These are phyloP conservation scores for Aquilaria sinensis DNA, from an alignment of 345 rosid species.

Conservation along the genomic window DNA sequence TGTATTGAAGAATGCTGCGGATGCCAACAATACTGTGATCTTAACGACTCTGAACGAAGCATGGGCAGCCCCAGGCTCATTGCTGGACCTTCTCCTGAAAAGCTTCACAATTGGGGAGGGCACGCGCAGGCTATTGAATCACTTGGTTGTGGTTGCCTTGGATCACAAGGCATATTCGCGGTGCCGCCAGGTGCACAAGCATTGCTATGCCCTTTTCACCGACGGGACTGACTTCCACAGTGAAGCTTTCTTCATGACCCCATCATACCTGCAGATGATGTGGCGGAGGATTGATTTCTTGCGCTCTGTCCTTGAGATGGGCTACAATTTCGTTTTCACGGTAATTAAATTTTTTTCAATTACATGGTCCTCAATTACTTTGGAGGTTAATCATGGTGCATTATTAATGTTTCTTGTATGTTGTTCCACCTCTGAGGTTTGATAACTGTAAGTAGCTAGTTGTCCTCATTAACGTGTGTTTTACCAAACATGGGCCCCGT, in stretches of 20 bases:
- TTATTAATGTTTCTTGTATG: background rate
- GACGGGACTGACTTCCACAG: conserved; percentile 58
- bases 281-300: conserved; percentile 87
- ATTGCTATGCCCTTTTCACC: conserved; percentile 67
- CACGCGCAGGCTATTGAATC: conserved; percentile 55
- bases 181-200: conserved; percentile 46
- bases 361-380: background rate
- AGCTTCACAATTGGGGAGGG: conserved; percentile 66
- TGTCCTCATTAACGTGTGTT: background rate
- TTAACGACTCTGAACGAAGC: conserved; percentile 81
- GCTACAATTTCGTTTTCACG: conserved; percentile 84
- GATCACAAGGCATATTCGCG: conserved; percentile 62
- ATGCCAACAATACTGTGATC: conserved; percentile 51
- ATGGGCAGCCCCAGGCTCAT: conserved; percentile 65
- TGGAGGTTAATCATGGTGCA: background rate
- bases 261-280: conserved; percentile 80
- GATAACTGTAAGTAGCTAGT: background rate
- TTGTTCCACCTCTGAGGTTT: background rate
- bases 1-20: conserved; percentile 57
- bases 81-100: conserved; percentile 66
- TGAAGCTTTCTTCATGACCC: conserved; percentile 87
- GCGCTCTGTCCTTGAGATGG: conserved; percentile 71
- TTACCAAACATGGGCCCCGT: too few species aligned
- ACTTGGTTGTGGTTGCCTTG: conserved; percentile 68
- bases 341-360: conserved; percentile 28